Evolutionary conservation across 176 grass and related monocot species (phyloP).

Genomic region (Tillandsia fasciculata): DNA sequence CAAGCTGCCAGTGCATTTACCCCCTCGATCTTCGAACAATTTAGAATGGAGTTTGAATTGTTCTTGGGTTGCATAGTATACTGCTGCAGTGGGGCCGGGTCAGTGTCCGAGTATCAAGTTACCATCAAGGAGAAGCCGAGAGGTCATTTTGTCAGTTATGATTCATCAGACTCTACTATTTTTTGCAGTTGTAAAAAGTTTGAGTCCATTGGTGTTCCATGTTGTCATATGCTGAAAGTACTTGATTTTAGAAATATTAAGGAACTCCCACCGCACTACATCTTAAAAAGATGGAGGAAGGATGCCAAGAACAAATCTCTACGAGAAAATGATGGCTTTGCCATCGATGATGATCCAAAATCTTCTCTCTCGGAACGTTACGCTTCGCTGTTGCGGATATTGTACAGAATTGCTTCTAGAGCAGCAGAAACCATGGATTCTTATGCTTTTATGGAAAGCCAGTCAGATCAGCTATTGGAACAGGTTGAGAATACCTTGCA

Average conservation of each 20-base stretch:
- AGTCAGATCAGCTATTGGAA: constrained; percentile 66
- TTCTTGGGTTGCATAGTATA: constrained; percentile 48
- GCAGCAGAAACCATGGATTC: constrained; percentile 56
- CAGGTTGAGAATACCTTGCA: constrained; percentile 76
- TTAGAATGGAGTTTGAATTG: constrained; percentile 63
- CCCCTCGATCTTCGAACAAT: constrained; percentile 55
- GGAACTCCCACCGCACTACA: constrained; percentile 69
- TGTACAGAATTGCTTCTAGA: constrained; percentile 66
- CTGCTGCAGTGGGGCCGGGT: constrained; percentile 47
- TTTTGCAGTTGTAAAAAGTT: constrained; percentile 85
- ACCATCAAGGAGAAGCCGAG: constrained; percentile 49
- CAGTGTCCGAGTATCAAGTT: constrained; percentile 61
- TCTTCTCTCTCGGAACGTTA: constrained; percentile 56
- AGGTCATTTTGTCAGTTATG: constrained; percentile 60
- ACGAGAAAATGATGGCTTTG: constrained; percentile 41
- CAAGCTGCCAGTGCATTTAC: constrained; percentile 74
- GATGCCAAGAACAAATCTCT: constrained; percentile 55
- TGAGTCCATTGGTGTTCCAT: constrained; percentile 54
- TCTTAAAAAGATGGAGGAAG: constrained; percentile 82
- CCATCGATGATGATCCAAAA: constrained; percentile 44
- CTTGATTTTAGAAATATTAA: constrained; percentile 80
- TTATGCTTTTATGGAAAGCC: constrained; percentile 56
- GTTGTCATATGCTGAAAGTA: constrained; percentile 72
- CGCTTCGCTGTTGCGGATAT: constrained; percentile 28
- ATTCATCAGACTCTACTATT: constrained; percentile 44